Evolutionary conservation across 352 stramenopile genomes (phyloP), one percentile per base, ranked within the genome.

Genomic region (Pythium coloratum): DNA sequence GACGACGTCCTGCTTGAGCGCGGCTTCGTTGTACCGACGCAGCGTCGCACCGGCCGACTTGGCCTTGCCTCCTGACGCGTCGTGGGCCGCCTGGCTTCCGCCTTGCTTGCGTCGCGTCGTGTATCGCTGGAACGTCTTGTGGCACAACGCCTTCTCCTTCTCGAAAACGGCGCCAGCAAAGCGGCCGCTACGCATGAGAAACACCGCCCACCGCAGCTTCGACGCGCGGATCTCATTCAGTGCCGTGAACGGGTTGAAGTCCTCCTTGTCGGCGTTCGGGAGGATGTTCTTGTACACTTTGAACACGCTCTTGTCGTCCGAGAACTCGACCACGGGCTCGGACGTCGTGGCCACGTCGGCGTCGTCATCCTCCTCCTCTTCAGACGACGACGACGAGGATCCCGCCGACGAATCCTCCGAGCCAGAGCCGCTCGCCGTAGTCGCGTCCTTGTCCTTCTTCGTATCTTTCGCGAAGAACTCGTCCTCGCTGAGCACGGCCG

Each of bases 91-190:
- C 78, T 99, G 95, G 13, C 84, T 90, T 6, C 95, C 96, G 26
- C 95, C 95, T 70, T 99, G 95, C 59, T 97, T 97, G 58, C 94
- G 88, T 38, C 95, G 86, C 6, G 95, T 90, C 8, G 95, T 99
- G 77, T 99, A 99, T 18, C 92, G 79, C 62, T 95, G 85, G 51
- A 94, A 97, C 46, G 93, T 95, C 72, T 95, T 96, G 73, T 99
- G 95, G 46, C 84, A 86, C 18, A 98, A 32, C 40, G 92, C 96
- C 69, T 90, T 93, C 40, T 94, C 89, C 68, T 86, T 81, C 40
- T 94, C 76, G 72, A 97, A 98, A 7, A 98, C 79, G 18, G 86
- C 94, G 6, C 86, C 91, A 5, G 92, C 94, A 76, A 98, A 98
- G 55, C 94, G 80, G 14, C 95, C 95, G 51, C 88, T 97, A 64